Percentiles rank a stretch among this genome's conserved stretches.
Conservation (phyloP, 371 early-diverging fungal species). For the Lichtheimia hyalospora region DNA sequence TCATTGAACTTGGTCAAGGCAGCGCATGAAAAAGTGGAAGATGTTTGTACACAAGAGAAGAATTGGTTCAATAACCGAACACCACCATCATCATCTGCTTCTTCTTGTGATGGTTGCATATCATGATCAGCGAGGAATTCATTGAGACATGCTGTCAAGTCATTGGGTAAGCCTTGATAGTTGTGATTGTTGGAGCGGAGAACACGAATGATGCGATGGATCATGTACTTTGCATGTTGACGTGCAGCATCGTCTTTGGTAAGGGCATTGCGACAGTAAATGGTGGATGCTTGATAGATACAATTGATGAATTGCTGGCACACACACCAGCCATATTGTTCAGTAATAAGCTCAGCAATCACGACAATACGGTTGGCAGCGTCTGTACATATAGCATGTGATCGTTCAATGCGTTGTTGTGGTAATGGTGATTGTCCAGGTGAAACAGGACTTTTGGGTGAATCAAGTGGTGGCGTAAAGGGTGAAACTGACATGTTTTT, state of each 20-base stretch:
- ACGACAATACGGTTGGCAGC: constrained; percentile 47
- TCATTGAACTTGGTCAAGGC: constrained; percentile 23
- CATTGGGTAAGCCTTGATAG: constrained; percentile 42
- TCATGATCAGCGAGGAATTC: constrained; percentile 39
- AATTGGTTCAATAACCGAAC: constrained; percentile 16
- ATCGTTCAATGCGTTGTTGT: constrained; percentile 26
- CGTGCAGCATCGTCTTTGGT: constrained; percentile 18
- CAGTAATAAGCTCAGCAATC: constrained; percentile 32
- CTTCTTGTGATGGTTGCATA: constrained; percentile 2
- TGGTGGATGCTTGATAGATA: constrained; percentile 45
- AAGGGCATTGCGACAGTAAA: constrained; percentile 38
- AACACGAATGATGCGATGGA: constrained; percentile 38
- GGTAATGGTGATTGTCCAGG: constrained; percentile 11
- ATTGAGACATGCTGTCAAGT: constrained; percentile 37
- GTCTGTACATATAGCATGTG: constrained; percentile 40
- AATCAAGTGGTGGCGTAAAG: constrained; percentile 13
- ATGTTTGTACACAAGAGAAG: constrained; percentile 11
- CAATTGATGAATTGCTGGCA: constrained; percentile 45
- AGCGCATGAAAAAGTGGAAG: background rate
- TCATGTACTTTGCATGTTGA: constrained; percentile 34
- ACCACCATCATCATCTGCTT: constrained; percentile 12
- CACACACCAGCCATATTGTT: constrained; percentile 43
- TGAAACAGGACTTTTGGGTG: constrained; percentile 10
- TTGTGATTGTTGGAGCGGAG: constrained; percentile 29
- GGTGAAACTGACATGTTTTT: constrained; percentile 17